phyloP scores from a whole-genome alignment of 331 rosid species.

The Prunus yedoensis region DNA sequence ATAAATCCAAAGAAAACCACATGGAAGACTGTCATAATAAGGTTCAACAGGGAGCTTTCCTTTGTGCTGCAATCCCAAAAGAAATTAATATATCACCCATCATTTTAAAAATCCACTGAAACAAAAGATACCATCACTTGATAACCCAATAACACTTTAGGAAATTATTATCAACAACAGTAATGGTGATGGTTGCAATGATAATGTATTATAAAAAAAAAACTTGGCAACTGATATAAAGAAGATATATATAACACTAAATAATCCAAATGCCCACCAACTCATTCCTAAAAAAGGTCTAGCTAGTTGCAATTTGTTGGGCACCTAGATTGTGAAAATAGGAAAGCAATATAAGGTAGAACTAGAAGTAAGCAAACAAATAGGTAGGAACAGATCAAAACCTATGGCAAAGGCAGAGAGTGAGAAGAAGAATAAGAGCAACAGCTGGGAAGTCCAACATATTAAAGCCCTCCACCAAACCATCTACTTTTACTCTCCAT shows the following conservation, averaged over 20 bases:
- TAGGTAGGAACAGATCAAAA: conserved; percentile 13
- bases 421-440: conserved; percentile 78
- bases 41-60: conserved; percentile 87
- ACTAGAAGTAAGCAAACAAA: background rate
- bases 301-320: background rate
- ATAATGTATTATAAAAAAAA: background rate
- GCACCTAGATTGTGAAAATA: conserved; percentile 4
- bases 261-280: background rate
- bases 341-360: background rate
- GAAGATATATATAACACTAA: background rate
- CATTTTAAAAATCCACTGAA: conserved; percentile 45
- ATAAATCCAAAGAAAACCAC: conserved; percentile 87
- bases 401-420: conserved; percentile 89
- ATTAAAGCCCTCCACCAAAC: conserved; percentile 58
- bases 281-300: background rate
- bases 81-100: conserved; percentile 13
- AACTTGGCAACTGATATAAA: background rate
- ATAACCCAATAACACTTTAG: conserved; percentile 5
- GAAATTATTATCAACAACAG: background rate
- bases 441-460: conserved; percentile 93
- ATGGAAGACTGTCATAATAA: conserved; percentile 80
- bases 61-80: conserved; percentile 66
- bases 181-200: too few relatives aligned
- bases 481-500: conserved; percentile 82
- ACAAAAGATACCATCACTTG: background rate